These are phyloP conservation scores for Pestalotiopsis sp. DNA, from an alignment of 2,329 filamentous ascomycete species.

Conservation along the genomic window DNA sequence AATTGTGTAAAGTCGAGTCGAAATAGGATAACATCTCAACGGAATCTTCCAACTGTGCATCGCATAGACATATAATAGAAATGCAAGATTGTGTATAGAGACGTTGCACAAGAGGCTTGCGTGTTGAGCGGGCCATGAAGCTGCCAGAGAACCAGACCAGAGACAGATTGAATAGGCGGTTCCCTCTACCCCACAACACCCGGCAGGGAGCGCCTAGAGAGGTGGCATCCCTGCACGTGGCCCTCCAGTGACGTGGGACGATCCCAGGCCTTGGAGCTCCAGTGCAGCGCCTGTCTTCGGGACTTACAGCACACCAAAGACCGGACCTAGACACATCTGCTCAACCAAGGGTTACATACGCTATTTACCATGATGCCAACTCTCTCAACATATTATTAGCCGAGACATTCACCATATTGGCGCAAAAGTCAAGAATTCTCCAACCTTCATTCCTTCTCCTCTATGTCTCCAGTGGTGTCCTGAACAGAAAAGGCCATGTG, in stretches of 20 bases:
- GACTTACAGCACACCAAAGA: neutral
- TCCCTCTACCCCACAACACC: neutral
- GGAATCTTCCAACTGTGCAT: too few relatives aligned
- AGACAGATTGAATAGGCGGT: neutral
- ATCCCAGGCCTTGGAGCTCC: neutral
- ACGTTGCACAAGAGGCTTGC: neutral
- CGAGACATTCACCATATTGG: neutral
- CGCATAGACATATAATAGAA: neutral
- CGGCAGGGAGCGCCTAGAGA: neutral
- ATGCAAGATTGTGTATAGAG: neutral
- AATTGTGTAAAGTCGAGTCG: neutral
- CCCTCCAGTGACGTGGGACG: neutral
- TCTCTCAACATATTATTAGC: constrained; percentile 2
- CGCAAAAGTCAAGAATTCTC: neutral
- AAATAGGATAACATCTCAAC: neutral
- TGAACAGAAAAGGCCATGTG: neutral
- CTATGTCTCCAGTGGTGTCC: neutral
- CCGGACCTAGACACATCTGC: neutral
- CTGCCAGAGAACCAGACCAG: neutral
- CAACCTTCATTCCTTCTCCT: neutral
- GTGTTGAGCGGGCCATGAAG: neutral
- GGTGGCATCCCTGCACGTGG: neutral
- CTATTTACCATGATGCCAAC: neutral
- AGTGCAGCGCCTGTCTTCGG: neutral
- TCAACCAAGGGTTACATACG: neutral